A percentile compares a stretch with the other conserved stretches of the same genome.
phyloP scores from a whole-genome alignment of 2,329 filamentous ascomycete species.

The Penicillium italicum region DNA sequence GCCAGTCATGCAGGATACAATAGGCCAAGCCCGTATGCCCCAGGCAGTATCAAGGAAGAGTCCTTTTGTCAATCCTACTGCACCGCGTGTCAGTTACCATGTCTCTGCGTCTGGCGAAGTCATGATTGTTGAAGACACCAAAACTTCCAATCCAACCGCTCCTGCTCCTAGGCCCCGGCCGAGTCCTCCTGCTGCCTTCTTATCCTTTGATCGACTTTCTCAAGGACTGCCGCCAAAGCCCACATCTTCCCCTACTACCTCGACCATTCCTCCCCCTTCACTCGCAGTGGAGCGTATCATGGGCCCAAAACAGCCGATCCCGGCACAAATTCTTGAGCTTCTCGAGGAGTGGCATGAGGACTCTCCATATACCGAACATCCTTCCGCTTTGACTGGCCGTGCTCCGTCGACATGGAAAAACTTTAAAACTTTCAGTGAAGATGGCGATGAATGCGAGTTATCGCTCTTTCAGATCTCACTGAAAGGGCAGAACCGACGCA shows the following conservation, averaged over 20 bases:
- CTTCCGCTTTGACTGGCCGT: neutral
- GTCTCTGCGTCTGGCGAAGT: neutral
- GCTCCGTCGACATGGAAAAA: neutral
- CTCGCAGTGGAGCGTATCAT: neutral
- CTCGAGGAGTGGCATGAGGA: neutral
- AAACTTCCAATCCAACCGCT: too few relatives aligned
- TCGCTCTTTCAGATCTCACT: neutral
- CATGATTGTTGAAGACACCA: neutral
- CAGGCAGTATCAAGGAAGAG: neutral
- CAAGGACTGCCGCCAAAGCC: neutral
- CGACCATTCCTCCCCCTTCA: neutral
- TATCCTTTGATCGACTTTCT: neutral
- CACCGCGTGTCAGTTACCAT: neutral
- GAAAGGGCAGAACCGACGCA: neutral
- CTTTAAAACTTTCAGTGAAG: neutral
- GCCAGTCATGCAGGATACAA: neutral
- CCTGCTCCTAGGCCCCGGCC: too few relatives aligned
- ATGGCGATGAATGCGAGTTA: neutral
- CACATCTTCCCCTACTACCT: neutral
- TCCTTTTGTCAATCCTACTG: neutral
- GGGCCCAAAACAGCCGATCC: neutral
- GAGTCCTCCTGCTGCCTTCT: neutral
- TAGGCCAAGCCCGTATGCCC: neutral
- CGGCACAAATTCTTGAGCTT: neutral
- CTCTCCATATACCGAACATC: neutral